phyloP scores from a whole-genome alignment of 495 filamentous ascomycete genomes.

The Penicillium subrubescens region DNA sequence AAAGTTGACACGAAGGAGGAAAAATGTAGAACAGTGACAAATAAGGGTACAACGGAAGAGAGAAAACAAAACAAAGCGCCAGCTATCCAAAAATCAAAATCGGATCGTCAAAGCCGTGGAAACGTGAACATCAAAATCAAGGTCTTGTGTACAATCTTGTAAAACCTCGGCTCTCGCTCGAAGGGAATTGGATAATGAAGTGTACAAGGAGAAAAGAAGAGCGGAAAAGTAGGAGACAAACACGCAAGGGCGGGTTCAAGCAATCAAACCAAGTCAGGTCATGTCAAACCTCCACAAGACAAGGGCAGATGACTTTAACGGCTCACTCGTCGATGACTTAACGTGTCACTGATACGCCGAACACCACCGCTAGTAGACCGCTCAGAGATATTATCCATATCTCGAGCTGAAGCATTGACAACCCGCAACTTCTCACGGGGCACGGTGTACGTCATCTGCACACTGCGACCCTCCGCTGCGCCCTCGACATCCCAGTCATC shows the following conservation, averaged over 20 bases:
- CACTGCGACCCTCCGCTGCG: conserved; percentile 74
- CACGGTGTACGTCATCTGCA: conserved; percentile 94
- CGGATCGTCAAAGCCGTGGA: conserved; percentile 17
- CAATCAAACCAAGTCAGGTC: neutral
- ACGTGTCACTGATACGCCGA: conserved; percentile 22
- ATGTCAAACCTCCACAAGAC: conserved; percentile 1
- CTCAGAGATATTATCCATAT: conserved; percentile 40
- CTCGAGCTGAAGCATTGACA: conserved; percentile 64
- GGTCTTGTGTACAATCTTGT: conserved; percentile 18
- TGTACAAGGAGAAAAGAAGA: conserved; percentile 5
- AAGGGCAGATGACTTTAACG: neutral
- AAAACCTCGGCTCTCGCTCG: neutral
- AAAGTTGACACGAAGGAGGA: neutral
- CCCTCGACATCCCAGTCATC: conserved; percentile 91
- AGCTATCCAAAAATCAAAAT: conserved; percentile 7
- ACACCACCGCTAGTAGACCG: conserved; percentile 29
- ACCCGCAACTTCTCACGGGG: conserved; percentile 82
- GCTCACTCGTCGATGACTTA: conserved; percentile 15
- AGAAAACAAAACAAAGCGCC: neutral
- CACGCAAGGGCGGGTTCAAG: neutral
- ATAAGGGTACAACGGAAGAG: neutral
- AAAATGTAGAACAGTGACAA: neutral
- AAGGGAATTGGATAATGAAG: conserved; percentile 4
- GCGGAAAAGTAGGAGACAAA: neutral
- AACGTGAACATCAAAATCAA: conserved; percentile 17